These are phyloP conservation scores for Penicillium rolfsii DNA, from an alignment of 2,329 filamentous ascomycete species.

Conservation along the genomic window DNA sequence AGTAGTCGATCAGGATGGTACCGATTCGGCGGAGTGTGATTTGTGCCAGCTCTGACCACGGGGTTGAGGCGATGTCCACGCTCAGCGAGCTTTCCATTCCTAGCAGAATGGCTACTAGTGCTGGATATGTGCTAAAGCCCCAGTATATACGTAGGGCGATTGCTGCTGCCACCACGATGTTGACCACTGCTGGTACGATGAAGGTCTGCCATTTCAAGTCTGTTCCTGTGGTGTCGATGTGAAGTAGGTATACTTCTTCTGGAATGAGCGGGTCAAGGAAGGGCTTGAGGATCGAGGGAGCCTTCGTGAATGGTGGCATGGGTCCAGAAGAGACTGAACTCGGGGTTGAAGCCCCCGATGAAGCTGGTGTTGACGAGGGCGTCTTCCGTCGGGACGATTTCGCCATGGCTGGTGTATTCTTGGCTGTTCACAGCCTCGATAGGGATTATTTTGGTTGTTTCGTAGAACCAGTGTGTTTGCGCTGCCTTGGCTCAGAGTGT, in stretches of 20 bases:
- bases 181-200: conserved; percentile 75
- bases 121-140: conserved; percentile 73
- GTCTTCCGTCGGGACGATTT: conserved; percentile 42
- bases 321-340: conserved; percentile 37
- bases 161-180: conserved; percentile 65
- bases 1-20: conserved; percentile 74
- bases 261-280: conserved; percentile 69
- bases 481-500: not conserved
- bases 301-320: conserved; percentile 70
- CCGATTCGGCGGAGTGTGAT: conserved; percentile 63
- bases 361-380: conserved; percentile 27
- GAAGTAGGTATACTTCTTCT: conserved; percentile 77
- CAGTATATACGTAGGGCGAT: conserved; percentile 70
- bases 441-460: not conserved
- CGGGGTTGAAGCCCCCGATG: conserved; percentile 40
- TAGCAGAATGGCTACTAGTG: conserved; percentile 65
- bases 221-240: conserved; percentile 72
- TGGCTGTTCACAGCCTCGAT: not conserved
- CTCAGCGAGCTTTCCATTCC: conserved; percentile 69
- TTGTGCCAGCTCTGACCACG: conserved; percentile 60
- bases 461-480: not conserved
- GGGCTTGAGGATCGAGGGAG: conserved; percentile 64
- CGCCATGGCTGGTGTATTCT: conserved; percentile 32
- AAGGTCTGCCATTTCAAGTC: conserved; percentile 83
- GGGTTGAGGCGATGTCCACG: conserved; percentile 61